Conservation (phyloP, 169 alveolate genomes). For the Plasmodium coatneyi region DNA sequence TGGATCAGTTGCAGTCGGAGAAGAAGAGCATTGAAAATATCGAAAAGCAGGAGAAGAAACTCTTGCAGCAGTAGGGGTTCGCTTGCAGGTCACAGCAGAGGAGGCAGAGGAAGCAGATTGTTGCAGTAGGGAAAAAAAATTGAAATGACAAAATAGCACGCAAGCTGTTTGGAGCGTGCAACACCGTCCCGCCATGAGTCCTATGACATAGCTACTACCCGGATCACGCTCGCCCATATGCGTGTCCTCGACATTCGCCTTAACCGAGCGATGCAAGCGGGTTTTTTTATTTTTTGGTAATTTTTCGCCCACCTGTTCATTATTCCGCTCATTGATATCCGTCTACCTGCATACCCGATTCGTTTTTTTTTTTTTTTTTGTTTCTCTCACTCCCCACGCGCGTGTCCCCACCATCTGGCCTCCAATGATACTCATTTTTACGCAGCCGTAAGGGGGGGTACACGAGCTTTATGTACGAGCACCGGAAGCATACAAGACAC, state of each 20-base stretch:
- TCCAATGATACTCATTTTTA: neutral
- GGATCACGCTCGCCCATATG: neutral
- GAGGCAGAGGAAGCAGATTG: neutral
- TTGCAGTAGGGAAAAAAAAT: neutral
- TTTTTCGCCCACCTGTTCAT: neutral
- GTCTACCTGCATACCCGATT: neutral
- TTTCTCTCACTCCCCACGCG: neutral
- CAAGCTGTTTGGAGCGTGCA: neutral
- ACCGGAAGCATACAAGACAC: neutral
- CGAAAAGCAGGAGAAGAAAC: constrained; percentile 41
- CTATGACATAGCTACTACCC: neutral
- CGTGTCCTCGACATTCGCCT: neutral
- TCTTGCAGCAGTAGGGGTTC: neutral
- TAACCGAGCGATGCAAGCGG: neutral
- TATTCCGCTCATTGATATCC: neutral
- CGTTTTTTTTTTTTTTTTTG: neutral
- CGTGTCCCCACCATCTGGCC: neutral
- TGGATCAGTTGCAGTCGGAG: constrained; percentile 26
- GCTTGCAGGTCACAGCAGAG: neutral
- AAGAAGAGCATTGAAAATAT: constrained; percentile 27
- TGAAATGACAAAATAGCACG: neutral
- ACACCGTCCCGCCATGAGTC: neutral
- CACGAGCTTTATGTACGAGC: neutral
- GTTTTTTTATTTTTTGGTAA: neutral
- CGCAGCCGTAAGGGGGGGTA: neutral